phyloP scores from a whole-genome alignment of 2,329 filamentous ascomycete genomes.

The Thermothelomyces thermophilus region DNA sequence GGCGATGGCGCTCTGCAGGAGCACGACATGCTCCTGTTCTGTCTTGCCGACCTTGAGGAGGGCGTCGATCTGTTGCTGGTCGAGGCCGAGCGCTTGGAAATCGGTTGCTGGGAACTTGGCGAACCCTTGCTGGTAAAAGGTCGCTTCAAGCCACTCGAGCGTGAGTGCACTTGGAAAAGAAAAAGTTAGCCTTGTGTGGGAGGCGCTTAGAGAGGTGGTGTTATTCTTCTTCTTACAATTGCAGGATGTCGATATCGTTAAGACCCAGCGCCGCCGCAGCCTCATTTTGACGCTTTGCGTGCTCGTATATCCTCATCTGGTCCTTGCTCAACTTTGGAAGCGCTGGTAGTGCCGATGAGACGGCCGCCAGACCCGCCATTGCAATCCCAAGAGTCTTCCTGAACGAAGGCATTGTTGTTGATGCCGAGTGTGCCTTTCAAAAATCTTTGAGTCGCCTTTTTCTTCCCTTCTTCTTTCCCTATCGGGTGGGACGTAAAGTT shows the following conservation, averaged over 20 bases:
- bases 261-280: conserved; percentile 42
- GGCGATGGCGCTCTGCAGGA: conserved; percentile 54
- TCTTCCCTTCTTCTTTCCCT: conserved; percentile 21
- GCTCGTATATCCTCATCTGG: conserved; percentile 41
- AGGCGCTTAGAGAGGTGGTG: not conserved
- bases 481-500: conserved; percentile 20
- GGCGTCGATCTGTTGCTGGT: conserved; percentile 47
- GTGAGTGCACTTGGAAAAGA: conserved; percentile 53
- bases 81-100: conserved; percentile 58
- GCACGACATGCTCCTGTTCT: conserved; percentile 56
- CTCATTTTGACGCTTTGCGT: conserved; percentile 45
- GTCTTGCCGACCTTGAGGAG: conserved; percentile 56
- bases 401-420: conserved; percentile 38
- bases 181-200: conserved; percentile 12
- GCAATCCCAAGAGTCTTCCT: conserved; percentile 38
- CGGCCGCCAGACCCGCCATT: conserved; percentile 40
- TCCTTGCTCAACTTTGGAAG: conserved; percentile 37
- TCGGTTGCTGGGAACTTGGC: conserved; percentile 57
- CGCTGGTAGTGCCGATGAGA: conserved; percentile 42
- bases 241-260: conserved; percentile 49
- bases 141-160: conserved; percentile 66
- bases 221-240: conserved; percentile 46
- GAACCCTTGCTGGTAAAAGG: conserved; percentile 67
- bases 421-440: conserved; percentile 25
- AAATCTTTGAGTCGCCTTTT: conserved; percentile 21